Evolutionary conservation across 1,284 basidiomycete genomes (phyloP), one percentile per base, ranked within the genome.

Genomic region (Puccinia polysora): DNA sequence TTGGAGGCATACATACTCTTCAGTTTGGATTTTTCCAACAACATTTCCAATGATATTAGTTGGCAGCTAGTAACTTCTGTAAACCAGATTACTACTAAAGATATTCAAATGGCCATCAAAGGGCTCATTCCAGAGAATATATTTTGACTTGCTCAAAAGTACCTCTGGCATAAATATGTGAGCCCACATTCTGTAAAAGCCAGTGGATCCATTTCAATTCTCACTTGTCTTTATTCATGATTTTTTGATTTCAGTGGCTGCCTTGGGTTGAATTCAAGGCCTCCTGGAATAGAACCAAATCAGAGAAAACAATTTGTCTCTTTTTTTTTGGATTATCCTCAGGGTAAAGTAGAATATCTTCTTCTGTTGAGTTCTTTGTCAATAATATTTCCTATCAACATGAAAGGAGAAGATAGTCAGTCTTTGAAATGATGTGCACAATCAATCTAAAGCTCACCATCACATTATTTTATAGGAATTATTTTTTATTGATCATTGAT

Each of bases 21-120:
- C 72, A 85, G 89, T 75, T 84, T 98, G 60, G 95, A 98, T 79
- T 95, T 95, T 62, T 89, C 91, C 43, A 97, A 94, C 58, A 92
- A 93, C 74, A 87, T 96, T 76, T 95, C 96, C 63, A 96, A 98
- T 84, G 96, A 98, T 80, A 95, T 98, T 80, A 95, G 96, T 47
- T 85, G 95, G 78, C 95, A 97, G 81, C 85, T 98, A 74, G 91
- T 59, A 10, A 97, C 94, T 40, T 91, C 87, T 76, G 95, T 96
- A 74, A 87, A 85, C 77, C 84, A 92, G 78, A 84, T 89, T 83
- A 90, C 92, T 32, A 95, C 96, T 65, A 86, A 89, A 81, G 91
- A 98, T 83, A 94, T 96, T 76, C 94, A 97, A 84, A 85, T 85
- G 73, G 90, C 91, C 58, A 87, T 98, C 64, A 91, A 97, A 80